phyloP scores from a whole-genome alignment of 306 rosid genomes.

The Notholithocarpus densiflorus region DNA sequence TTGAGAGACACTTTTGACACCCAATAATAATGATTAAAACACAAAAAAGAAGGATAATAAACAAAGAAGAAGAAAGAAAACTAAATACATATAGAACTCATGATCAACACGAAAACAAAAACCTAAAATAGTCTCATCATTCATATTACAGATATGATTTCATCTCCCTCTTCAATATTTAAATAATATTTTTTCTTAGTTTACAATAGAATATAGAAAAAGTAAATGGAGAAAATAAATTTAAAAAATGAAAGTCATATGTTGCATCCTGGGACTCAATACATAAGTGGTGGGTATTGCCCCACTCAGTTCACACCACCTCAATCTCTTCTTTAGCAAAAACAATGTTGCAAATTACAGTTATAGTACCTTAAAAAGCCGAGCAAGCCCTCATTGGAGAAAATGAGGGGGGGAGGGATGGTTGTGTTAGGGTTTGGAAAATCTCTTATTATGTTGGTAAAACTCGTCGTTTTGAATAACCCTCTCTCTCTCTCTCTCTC shows the following conservation, averaged over 20 bases:
- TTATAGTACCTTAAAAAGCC: too few species aligned
- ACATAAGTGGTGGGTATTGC: neutral
- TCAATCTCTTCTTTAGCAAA: too few species aligned
- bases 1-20: neutral
- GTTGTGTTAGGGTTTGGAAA: too few species aligned
- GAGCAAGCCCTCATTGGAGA: too few species aligned
- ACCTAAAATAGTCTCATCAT: neutral
- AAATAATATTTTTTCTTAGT: neutral
- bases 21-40: neutral
- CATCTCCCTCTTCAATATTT: too few species aligned
- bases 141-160: too few species aligned
- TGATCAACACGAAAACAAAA: neutral
- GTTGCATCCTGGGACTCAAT: neutral
- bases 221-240: neutral
- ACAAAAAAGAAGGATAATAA: neutral
- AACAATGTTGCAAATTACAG: too few species aligned
- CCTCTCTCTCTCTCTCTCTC: too few species aligned
- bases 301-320: neutral
- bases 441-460: too few species aligned
- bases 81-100: neutral
- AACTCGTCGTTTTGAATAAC: too few species aligned
- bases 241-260: neutral
- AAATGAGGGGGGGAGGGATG: too few species aligned
- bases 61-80: neutral
- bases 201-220: neutral